Base-by-base conservation (phyloP, 805 yeast species). In the Blastobotrys mokoenaii region DNA sequence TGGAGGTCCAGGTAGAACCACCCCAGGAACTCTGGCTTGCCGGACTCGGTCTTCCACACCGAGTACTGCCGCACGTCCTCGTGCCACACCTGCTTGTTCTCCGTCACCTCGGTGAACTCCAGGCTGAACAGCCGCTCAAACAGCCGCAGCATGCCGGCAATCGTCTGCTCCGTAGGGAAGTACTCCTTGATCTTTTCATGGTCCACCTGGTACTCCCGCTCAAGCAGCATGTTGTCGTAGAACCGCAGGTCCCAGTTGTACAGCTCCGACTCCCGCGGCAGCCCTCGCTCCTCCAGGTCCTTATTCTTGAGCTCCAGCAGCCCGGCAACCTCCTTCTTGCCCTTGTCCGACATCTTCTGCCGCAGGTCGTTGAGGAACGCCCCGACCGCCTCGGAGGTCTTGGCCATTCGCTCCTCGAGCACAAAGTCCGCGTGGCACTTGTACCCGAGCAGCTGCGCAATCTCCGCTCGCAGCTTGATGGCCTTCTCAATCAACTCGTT, bases 371-470 rank as follows among this genome's bases (percentile, higher is more conserved):
- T 58, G 53, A 86, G 71, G 57, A 86, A 86, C 31, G 63, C 58
- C 54, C 73, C 58, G 16, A 84, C 95, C 18, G 67, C 74, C 39
- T 70, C 68, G 36, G 81, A 76, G 22, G 68, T 71, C 57, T 85
- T 82, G 36, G 95, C 95, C 89, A 86, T 82, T 60, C 87, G 74
- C 44, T 79, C 82, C 51, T 85, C 90, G 51, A 86, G 69, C 30
- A 79, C 74, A 58, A 74, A 84, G 44, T 80, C 82, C 1, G 93
- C 79, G 62, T 74, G 86, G 46, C 76, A 76, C 7, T 72, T 62
- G 63, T 82, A 86, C 16, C 88, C 93, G 56, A 85, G 67, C 6
- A 74, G 47, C 38, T 72, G 58, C 1, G 94, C 87, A 46, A 81
- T 64, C 54, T 80, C 65, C 30, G 73, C 74, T 58, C 96, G 74